Evolutionary conservation across 768 basidiomycete genomes (phyloP).

Genomic region (Leccinum truebloodii): DNA sequence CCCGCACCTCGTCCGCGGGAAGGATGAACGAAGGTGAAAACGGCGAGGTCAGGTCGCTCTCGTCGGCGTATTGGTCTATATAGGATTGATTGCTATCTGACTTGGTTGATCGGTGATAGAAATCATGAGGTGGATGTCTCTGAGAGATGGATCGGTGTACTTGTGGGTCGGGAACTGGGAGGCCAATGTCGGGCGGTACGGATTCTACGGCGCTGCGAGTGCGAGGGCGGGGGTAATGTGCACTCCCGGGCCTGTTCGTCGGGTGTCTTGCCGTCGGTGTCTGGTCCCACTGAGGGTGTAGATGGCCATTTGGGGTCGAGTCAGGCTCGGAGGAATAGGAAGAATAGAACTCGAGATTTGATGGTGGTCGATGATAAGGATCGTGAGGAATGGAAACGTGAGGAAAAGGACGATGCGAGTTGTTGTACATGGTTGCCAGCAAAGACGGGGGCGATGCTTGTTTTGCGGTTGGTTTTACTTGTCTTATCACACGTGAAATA

Average conservation of each 20-base stretch:
- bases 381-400: conserved; percentile 40
- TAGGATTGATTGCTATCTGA: conserved; percentile 37
- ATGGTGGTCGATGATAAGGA: conserved; percentile 35
- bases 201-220: conserved; percentile 40
- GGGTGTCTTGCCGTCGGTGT: conserved; percentile 29
- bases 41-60: conserved; percentile 30
- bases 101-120: conserved; percentile 40
- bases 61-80: conserved; percentile 16
- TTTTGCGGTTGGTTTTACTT: background rate
- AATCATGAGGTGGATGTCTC: conserved; percentile 28
- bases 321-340: conserved; percentile 34
- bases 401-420: conserved; percentile 34
- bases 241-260: conserved; percentile 19
- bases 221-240: conserved; percentile 35
- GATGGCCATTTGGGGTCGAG: conserved; percentile 23
- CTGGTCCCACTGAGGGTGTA: conserved; percentile 37
- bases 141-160: conserved; percentile 48
- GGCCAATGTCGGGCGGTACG: conserved; percentile 34
- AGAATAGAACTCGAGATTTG: conserved; percentile 29
- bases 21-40: conserved; percentile 38
- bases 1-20: conserved; percentile 39
- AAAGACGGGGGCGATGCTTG: background rate
- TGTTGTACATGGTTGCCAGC: conserved; percentile 25
- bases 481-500: conserved; percentile 25
- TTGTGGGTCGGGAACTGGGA: conserved; percentile 50